phyloP scores from a whole-genome alignment of 768 basidiomycete species.

The Kondoa malvinella region DNA sequence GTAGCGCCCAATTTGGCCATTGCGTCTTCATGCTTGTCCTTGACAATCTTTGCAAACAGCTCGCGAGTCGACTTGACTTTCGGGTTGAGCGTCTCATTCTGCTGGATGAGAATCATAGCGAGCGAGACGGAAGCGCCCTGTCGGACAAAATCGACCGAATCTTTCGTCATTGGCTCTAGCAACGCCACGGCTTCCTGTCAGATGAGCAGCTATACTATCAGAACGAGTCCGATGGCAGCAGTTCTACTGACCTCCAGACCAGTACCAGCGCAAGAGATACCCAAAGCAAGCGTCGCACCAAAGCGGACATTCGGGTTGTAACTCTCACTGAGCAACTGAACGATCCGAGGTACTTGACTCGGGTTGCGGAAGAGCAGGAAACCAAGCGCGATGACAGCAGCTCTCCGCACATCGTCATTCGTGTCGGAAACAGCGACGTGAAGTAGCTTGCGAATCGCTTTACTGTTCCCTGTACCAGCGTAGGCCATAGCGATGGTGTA shows the following conservation, averaged over 20 bases:
- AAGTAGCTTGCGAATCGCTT: constrained; percentile 72
- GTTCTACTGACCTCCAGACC: constrained; percentile 55
- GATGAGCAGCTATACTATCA: background rate
- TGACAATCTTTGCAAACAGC: constrained; percentile 73
- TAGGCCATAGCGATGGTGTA: constrained; percentile 93
- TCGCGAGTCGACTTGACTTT: constrained; percentile 62
- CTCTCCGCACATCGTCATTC: constrained; percentile 88
- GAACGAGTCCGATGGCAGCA: background rate
- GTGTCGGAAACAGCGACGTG: constrained; percentile 98
- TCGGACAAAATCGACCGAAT: constrained; percentile 93
- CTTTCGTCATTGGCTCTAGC: constrained; percentile 93
- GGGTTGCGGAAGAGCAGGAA: constrained; percentile 97
- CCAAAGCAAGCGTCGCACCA: constrained; percentile 86
- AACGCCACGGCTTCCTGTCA: constrained; percentile 82
- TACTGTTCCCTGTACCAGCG: constrained; percentile 87
- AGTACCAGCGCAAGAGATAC: constrained; percentile 93
- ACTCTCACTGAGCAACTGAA: constrained; percentile 89
- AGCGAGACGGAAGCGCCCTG: constrained; percentile 92
- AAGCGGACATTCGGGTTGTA: constrained; percentile 98
- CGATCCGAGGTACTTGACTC: constrained; percentile 83
- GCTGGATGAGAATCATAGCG: constrained; percentile 92
- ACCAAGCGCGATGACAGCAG: constrained; percentile 86
- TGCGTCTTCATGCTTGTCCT: constrained; percentile 95
- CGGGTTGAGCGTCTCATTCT: constrained; percentile 75
- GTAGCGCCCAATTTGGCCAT: constrained; percentile 97